phyloP scores from a whole-genome alignment of 495 filamentous ascomycete species.

The Diplogelasinospora grovesii region DNA sequence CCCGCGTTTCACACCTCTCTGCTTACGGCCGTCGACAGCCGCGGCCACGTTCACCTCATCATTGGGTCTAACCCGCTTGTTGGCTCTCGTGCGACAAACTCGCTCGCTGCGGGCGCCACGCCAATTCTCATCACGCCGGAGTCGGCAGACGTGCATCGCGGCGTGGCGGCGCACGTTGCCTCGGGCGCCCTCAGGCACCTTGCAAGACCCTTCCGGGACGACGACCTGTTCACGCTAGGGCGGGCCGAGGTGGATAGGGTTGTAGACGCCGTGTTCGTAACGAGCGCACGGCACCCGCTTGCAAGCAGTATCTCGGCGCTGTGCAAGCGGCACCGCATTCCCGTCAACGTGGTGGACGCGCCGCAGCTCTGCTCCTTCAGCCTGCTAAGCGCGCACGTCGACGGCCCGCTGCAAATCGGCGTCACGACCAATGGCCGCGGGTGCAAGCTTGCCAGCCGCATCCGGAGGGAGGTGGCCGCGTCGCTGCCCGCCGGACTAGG shows the following conservation, averaged over 20 bases:
- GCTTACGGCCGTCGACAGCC: constrained; percentile 69
- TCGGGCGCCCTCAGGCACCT: constrained; percentile 68
- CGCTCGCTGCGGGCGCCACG: constrained; percentile 76
- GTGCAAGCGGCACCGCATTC: constrained; percentile 75
- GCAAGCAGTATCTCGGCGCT: constrained; percentile 61
- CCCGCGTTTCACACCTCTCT: constrained; percentile 44
- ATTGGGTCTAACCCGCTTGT: constrained; percentile 83
- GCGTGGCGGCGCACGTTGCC: constrained; percentile 64
- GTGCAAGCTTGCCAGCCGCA: constrained; percentile 88
- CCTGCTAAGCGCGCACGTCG: constrained; percentile 77
- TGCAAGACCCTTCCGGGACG: constrained; percentile 58
- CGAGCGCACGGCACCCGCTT: constrained; percentile 44
- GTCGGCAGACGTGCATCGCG: constrained; percentile 57
- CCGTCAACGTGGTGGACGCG: constrained; percentile 86
- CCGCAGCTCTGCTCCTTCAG: constrained; percentile 86
- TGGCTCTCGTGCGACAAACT: constrained; percentile 70
- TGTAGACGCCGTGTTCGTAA: constrained; percentile 92
- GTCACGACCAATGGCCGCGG: constrained; percentile 94
- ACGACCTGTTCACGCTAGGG: constrained; percentile 70
- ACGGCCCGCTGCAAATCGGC: constrained; percentile 90
- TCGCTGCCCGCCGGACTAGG: constrained; percentile 77
- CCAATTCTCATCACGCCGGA: constrained; percentile 77
- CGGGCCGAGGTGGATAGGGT: constrained; percentile 70
- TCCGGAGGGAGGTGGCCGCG: constrained; percentile 79
- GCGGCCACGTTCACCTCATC: constrained; percentile 76